A percentile compares a stretch with the other conserved stretches of the same genome.
Evolutionary conservation across 352 stramenopile genomes (phyloP).

Genomic region (Achlya hypogyna): DNA sequence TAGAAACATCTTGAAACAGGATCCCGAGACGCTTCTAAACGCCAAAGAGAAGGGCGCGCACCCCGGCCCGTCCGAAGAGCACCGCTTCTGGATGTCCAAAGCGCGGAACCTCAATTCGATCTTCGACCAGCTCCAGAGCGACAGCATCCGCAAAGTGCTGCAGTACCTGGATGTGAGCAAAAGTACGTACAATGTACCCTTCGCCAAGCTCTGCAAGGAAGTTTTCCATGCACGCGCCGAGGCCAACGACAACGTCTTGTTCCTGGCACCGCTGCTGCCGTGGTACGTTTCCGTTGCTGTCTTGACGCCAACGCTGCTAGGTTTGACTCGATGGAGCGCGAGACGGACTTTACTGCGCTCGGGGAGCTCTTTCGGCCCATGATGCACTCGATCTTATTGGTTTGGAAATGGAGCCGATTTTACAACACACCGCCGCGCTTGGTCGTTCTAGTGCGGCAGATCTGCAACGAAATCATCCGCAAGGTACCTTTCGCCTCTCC

Average conservation of each 20-base stretch:
- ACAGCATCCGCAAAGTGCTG: conserved; percentile 77
- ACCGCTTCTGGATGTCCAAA: conserved; percentile 83
- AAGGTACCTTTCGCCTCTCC: conserved; percentile 24
- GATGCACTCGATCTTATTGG: conserved; percentile 78
- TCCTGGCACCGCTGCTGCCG: conserved; percentile 54
- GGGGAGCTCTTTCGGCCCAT: conserved; percentile 74
- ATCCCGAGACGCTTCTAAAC: conserved; percentile 69
- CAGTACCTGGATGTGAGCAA: conserved; percentile 83
- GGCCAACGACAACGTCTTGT: conserved; percentile 82
- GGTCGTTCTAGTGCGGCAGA: conserved; percentile 80
- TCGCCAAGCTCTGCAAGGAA: conserved; percentile 89
- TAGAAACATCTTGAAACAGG: conserved; percentile 87
- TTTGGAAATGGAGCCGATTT: conserved; percentile 87
- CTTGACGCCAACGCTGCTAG: not conserved
- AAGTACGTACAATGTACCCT: conserved; percentile 87
- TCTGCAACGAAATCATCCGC: conserved; percentile 84
- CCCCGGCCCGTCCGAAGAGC: conserved; percentile 78
- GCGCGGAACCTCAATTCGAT: conserved; percentile 85
- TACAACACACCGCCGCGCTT: conserved; percentile 86
- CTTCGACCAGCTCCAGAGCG: conserved; percentile 84
- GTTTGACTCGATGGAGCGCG: conserved; percentile 1
- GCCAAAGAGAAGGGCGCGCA: conserved; percentile 42
- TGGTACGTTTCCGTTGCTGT: conserved; percentile 20
- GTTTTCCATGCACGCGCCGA: conserved; percentile 81
- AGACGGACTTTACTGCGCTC: conserved; percentile 39